Evolutionary conservation across 2,329 filamentous ascomycete species (phyloP).

Genomic region (Fusarium sp.): DNA sequence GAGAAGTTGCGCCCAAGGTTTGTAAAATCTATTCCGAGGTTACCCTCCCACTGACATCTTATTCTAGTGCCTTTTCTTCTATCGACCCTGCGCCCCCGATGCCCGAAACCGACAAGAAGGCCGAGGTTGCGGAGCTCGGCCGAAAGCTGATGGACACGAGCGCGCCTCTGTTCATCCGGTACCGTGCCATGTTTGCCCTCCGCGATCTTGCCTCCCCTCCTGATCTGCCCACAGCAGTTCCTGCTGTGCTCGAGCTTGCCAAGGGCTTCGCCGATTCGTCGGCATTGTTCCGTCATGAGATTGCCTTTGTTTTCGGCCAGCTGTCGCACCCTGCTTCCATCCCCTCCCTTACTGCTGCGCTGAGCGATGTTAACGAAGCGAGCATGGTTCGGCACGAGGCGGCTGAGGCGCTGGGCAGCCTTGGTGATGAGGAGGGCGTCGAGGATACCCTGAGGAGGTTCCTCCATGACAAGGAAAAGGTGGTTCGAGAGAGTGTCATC

Average conservation of each 20-base stretch:
- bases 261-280: slow-evolving; percentile 87
- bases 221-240: slow-evolving; percentile 87
- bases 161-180: slow-evolving; percentile 88
- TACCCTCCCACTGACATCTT: slow-evolving; percentile 45
- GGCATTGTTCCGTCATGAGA: slow-evolving; percentile 95
- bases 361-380: slow-evolving; percentile 84
- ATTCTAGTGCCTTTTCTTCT: slow-evolving; percentile 87
- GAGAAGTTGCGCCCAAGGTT: slow-evolving; percentile 89
- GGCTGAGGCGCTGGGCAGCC: slow-evolving; percentile 92
- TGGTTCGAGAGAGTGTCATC: slow-evolving; percentile 93
- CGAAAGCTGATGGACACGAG: slow-evolving; percentile 82
- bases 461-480: slow-evolving; percentile 89
- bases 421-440: slow-evolving; percentile 93
- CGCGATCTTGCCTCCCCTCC: slow-evolving; percentile 95
- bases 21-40: slow-evolving; percentile 42
- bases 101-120: slow-evolving; percentile 75
- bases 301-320: slow-evolving; percentile 98
- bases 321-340: slow-evolving; percentile 97
- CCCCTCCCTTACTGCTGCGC: slow-evolving; percentile 81
- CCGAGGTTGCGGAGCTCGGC: slow-evolving; percentile 82
- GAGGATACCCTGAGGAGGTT: slow-evolving; percentile 87
- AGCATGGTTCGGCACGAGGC: slow-evolving; percentile 99
- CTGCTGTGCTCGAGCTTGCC: slow-evolving; percentile 88
- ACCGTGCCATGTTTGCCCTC: slow-evolving; percentile 97
- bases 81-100: slow-evolving; percentile 95